phyloP scores from a whole-genome alignment of 805 yeast genomes.

The Grigorovia jiainica region DNA sequence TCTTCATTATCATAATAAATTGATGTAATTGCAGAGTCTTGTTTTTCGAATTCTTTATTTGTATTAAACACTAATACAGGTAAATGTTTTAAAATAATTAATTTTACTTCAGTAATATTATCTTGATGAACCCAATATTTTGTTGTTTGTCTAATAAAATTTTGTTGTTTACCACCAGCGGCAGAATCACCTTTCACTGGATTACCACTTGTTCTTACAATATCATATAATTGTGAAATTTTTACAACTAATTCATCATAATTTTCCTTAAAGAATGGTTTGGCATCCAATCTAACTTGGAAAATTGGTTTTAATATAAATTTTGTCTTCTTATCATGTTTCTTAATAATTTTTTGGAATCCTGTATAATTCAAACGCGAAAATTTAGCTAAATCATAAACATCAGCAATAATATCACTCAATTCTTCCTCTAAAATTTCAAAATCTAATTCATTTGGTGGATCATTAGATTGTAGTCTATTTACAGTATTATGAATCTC shows the following conservation, averaged over 20 bases:
- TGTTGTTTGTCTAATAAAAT: conserved; percentile 96
- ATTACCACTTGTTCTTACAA: conserved; percentile 92
- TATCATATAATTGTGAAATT: conserved; percentile 78
- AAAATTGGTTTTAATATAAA: conserved; percentile 83
- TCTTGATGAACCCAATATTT: conserved; percentile 99
- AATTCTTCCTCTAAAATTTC: conserved; percentile 67
- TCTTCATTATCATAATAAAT: conserved; percentile 88
- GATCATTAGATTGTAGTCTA: conserved; percentile 39
- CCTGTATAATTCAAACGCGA: conserved; percentile 93
- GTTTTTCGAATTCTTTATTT: conserved; percentile 88
- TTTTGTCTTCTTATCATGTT: conserved; percentile 85
- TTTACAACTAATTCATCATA: conserved; percentile 84
- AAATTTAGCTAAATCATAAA: conserved; percentile 91
- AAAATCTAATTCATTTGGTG: conserved; percentile 57
- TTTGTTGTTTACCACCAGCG: conserved; percentile 98
- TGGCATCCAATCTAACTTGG: conserved; percentile 84
- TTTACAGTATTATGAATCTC: conserved; percentile 60
- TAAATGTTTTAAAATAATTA: conserved; percentile 83
- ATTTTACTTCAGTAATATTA: conserved; percentile 90
- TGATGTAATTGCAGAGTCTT: conserved; percentile 94
- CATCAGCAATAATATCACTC: conserved; percentile 89
- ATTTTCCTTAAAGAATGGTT: conserved; percentile 93
- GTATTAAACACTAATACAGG: conserved; percentile 95
- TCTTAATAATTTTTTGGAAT: conserved; percentile 90
- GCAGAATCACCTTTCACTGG: conserved; percentile 91